Conservation (phyloP, 176 grass and related monocot species). For the Phoenix dactylifera region DNA sequence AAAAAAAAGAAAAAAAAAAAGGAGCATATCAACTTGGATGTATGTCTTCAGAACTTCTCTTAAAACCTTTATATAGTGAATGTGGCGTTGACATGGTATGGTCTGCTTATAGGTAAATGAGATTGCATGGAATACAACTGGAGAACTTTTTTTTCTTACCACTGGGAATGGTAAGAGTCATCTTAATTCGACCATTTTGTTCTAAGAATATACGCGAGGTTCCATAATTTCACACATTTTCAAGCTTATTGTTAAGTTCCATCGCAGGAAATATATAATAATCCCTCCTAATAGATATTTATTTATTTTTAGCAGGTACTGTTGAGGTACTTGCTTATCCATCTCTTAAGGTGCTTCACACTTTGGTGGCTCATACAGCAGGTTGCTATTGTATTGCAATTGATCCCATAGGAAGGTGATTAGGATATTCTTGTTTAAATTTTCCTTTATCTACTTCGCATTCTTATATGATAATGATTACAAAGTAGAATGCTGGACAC, state of each 20-base stretch:
- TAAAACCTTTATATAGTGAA: background rate
- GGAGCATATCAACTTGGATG: no score
- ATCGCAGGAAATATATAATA: no score
- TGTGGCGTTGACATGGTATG: background rate
- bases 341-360: conserved; percentile 51
- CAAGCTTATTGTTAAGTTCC: no score
- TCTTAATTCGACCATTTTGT: conserved; percentile 12
- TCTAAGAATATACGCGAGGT: background rate
- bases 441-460: background rate
- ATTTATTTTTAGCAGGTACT: conserved; percentile 41
- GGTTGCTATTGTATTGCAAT: conserved; percentile 98
- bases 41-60: background rate
- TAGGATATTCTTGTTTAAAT: background rate
- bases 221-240: no score
- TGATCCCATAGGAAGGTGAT: conserved; percentile 90
- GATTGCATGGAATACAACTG: conserved; percentile 99
- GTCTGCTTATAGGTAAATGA: conserved; percentile 79
- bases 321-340: conserved; percentile 83
- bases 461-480: background rate
- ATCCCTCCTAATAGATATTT: background rate
- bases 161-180: conserved; percentile 71
- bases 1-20: no score
- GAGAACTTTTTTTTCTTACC: conserved; percentile 97
- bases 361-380: conserved; percentile 91
- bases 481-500: no score